Conservation (phyloP, 176 grass and related monocot genomes). For the Elaeis guineensis region DNA sequence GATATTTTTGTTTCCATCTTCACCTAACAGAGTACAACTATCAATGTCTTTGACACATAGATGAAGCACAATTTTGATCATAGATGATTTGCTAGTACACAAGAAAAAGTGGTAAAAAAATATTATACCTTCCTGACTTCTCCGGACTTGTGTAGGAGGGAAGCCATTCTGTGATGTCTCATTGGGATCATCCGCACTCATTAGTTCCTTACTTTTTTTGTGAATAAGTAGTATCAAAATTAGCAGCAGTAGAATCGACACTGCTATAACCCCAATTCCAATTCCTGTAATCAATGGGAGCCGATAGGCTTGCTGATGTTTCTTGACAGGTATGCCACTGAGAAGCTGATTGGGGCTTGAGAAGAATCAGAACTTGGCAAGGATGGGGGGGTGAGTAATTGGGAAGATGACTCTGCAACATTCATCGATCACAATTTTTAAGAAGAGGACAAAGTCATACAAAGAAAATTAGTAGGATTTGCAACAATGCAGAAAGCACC, state of each 20-base stretch:
- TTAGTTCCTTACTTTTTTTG: constrained; percentile 65
- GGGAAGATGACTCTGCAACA: constrained; percentile 41
- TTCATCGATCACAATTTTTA: background rate
- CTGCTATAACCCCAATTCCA: constrained; percentile 73
- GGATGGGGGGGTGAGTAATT: constrained; percentile 49
- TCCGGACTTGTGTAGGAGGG: constrained; percentile 44
- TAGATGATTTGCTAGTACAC: background rate
- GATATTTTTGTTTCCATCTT: too few species aligned
- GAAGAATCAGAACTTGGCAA: constrained; percentile 39
- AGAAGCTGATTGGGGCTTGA: constrained; percentile 40
- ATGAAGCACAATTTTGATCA: too few species aligned
- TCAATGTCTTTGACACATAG: too few species aligned
- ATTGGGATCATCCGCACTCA: constrained; percentile 32
- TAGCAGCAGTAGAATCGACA: constrained; percentile 58
- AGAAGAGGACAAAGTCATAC: too few species aligned
- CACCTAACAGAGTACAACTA: too few species aligned
- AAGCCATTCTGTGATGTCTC: constrained; percentile 51
- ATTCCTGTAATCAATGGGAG: constrained; percentile 77
- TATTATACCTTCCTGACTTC: constrained; percentile 63
- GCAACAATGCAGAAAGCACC: too few species aligned
- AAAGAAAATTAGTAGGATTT: too few species aligned
- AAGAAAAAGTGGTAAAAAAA: background rate
- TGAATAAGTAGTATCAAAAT: constrained; percentile 69
- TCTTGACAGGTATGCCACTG: constrained; percentile 25
- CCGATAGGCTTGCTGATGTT: constrained; percentile 34